Evolutionary conservation across 371 early-diverging fungal genomes (phyloP), one percentile per base, ranked within the genome.

Genomic region (Rhizomucor pusillus): DNA sequence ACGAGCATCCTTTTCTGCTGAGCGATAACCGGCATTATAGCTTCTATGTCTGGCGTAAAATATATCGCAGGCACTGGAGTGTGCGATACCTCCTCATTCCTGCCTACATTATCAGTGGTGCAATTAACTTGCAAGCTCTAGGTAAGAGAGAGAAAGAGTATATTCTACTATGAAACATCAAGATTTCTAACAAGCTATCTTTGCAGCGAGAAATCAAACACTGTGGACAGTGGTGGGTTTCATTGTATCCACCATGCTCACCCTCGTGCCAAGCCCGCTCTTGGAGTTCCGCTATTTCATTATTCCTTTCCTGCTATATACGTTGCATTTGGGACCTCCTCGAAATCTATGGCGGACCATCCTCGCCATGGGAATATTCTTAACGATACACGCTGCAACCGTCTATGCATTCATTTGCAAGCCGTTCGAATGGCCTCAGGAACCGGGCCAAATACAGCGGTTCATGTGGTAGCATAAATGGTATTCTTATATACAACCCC

Each of bases 281-380:
- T 66, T 98, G 22, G 98, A 98, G 64, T 92, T 97, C 59, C 79
- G 98, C 19, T 98, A 98, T 79, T 98, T 92, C 71, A 89, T 96
- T 34, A 72, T 93, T 3, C 97, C 96, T 0, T 93, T 83, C 59
- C 56, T 84, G 35, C 65, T 95, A 43, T 87, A 82, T 39, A 77
- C 91, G 34, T 51, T 93, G 16, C 85, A 94, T 56, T 63, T 86
- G 49, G 67, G 63, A 5, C 67, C 75, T 1, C 64, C 68, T 1
- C 33, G 35, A 10, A 43, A 45, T 14, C 20, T 18, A 11, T 18
- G 43, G 18, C 50, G 54, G n/a, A 18, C 50, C 13, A 40, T 39
- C 12, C 51, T 50, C 54, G 41, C 41, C 19, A 41, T 41, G 3
- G 61, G 47, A 22, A 60, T 29, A 3, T 62, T 23, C 10, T 14